phyloP scores from a whole-genome alignment of 2,329 filamentous ascomycete genomes.

The Colletotrichum plurivorum region DNA sequence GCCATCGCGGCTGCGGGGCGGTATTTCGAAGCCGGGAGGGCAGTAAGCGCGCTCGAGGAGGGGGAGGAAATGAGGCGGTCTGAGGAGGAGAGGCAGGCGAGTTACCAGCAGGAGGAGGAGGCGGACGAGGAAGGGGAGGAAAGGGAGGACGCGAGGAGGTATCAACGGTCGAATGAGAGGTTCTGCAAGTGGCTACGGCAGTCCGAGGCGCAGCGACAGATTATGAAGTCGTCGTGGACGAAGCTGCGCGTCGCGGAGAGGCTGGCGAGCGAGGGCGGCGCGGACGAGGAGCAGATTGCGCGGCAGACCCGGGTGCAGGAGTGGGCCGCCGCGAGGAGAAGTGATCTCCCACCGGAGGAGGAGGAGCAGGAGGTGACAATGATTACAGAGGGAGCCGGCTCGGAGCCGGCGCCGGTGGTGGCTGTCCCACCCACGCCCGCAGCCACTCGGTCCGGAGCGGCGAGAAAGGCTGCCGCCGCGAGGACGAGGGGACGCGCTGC shows the following conservation, averaged over 20 bases:
- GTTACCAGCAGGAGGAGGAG: background rate
- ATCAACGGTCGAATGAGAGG: constrained; percentile 33
- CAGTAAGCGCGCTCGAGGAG: constrained; percentile 27
- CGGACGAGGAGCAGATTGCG: constrained; percentile 26
- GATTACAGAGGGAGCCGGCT: constrained; percentile 23
- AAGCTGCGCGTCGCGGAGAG: constrained; percentile 36
- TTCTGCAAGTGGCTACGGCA: constrained; percentile 37
- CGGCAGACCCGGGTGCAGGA: constrained; percentile 26
- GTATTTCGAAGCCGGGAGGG: constrained; percentile 29
- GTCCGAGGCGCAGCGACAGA: constrained; percentile 36
- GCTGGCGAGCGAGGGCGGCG: constrained; percentile 10
- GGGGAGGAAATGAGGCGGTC: constrained; percentile 2
- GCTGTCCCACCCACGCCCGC: constrained; percentile 8
- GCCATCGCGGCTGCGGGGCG: constrained; percentile 34
- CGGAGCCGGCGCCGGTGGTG: constrained; percentile 7
- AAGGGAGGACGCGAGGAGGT: constrained; percentile 12
- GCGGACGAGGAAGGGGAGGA: background rate
- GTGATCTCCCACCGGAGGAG: constrained; percentile 32
- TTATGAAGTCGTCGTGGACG: constrained; percentile 39
- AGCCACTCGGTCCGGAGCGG: background rate
- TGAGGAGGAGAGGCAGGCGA: background rate
- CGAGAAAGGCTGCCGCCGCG: background rate
- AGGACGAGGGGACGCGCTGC: constrained; percentile 16
- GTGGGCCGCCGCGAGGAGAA: constrained; percentile 30
- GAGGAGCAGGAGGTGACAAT: constrained; percentile 25